phyloP scores from a whole-genome alignment of 768 basidiomycete genomes.

The Rubroboletus pulcherrimus region DNA sequence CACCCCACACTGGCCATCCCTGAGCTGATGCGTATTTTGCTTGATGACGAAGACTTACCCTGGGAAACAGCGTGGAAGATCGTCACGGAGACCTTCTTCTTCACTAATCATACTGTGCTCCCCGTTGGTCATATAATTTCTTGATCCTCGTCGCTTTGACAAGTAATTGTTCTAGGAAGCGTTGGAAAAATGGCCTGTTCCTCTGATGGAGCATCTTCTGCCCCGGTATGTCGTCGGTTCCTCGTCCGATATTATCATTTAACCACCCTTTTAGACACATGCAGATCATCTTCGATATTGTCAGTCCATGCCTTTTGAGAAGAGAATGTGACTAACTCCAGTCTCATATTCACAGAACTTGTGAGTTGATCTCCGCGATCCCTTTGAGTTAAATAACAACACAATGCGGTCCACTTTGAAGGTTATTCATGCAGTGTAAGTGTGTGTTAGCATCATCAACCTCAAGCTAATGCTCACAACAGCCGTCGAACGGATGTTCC shows the following conservation, averaged over 20 bases:
- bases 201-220: constrained; percentile 78
- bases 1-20: constrained; percentile 95
- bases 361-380: constrained; percentile 16
- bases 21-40: constrained; percentile 87
- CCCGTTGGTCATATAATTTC: constrained; percentile 49
- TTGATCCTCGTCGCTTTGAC: not conserved
- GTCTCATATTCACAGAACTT: constrained; percentile 32
- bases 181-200: constrained; percentile 89
- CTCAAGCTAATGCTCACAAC: not conserved
- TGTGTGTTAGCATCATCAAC: not conserved
- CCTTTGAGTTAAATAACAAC: not conserved
- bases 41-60: constrained; percentile 85
- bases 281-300: constrained; percentile 91
- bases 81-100: constrained; percentile 87
- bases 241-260: not conserved
- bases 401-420: constrained; percentile 1
- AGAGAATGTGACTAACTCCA: constrained; percentile 15
- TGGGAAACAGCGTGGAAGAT: constrained; percentile 90
- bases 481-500: constrained; percentile 89
- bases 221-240: constrained; percentile 50
- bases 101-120: constrained; percentile 93
- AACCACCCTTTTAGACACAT: constrained; percentile 51
- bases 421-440: constrained; percentile 66
- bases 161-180: constrained; percentile 51
- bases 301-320: constrained; percentile 35